These are phyloP conservation scores for Puccinia brachypodii DNA, from an alignment of 1,284 basidiomycete genomes.

Conservation along the genomic window DNA sequence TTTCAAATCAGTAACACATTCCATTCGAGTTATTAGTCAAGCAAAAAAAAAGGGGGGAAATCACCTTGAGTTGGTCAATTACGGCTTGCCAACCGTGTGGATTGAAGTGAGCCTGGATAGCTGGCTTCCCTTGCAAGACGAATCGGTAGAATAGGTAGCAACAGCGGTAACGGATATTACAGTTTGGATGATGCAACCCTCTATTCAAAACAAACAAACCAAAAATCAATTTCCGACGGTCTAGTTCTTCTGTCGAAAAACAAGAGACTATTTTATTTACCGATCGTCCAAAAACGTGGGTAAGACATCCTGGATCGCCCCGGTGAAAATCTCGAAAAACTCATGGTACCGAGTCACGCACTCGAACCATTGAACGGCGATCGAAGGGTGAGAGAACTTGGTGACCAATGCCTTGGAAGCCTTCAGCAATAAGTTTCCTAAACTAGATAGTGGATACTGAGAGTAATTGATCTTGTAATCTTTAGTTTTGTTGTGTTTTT, in stretches of 20 bases:
- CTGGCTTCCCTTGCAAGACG: conserved; percentile 77
- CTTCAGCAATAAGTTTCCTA: conserved; percentile 84
- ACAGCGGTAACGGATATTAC: conserved; percentile 72
- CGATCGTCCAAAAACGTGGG: conserved; percentile 77
- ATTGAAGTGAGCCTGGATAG: conserved; percentile 64
- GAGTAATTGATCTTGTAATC: conserved; percentile 47
- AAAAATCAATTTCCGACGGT: not conserved
- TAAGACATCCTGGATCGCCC: conserved; percentile 79
- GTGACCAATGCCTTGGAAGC: conserved; percentile 81
- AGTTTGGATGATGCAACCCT: conserved; percentile 79
- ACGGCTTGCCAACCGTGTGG: conserved; percentile 60
- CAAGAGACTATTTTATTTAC: not conserved
- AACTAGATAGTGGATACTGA: conserved; percentile 72
- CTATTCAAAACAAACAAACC: conserved; percentile 60
- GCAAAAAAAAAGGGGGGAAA: not conserved
- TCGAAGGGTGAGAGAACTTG: conserved; percentile 78
- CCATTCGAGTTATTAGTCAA: not conserved
- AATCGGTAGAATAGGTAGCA: conserved; percentile 94
- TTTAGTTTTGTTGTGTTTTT: conserved; percentile 47
- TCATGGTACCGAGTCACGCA: conserved; percentile 86
- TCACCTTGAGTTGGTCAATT: conserved; percentile 61
- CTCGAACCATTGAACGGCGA: conserved; percentile 93
- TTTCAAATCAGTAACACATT: not conserved
- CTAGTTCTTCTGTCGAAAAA: not conserved
- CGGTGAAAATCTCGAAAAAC: conserved; percentile 89